A percentile compares a stretch with the other conserved stretches of the same genome.
These are phyloP conservation scores for Notholithocarpus densiflorus DNA, from an alignment of 306 rosid genomes.

Conservation along the genomic window DNA sequence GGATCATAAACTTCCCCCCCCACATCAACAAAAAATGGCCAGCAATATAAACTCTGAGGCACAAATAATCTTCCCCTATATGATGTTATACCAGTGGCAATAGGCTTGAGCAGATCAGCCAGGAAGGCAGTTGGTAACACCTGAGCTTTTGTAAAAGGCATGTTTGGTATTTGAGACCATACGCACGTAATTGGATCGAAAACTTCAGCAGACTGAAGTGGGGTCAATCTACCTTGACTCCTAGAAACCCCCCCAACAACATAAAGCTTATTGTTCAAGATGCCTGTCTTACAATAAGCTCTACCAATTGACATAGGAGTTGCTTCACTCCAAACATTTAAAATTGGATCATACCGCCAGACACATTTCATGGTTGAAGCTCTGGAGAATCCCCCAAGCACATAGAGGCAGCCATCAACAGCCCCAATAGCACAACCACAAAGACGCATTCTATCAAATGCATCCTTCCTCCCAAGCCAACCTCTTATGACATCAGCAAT, in stretches of 20 bases:
- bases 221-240: slow-evolving; percentile 39
- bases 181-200: slow-evolving; percentile 29
- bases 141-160: slow-evolving; percentile 45
- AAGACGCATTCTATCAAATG: slow-evolving; percentile 35
- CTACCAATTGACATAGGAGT: slow-evolving; percentile 42
- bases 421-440: slow-evolving; percentile 44
- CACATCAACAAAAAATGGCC: slow-evolving; percentile 43
- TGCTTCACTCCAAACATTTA: slow-evolving; percentile 36
- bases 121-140: slow-evolving; percentile 38
- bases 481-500: slow-evolving; percentile 32
- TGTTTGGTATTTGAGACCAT: slow-evolving; percentile 46
- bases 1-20: slow-evolving; percentile 57
- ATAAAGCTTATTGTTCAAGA: slow-evolving; percentile 41
- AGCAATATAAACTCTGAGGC: slow-evolving; percentile 50
- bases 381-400: slow-evolving; percentile 44
- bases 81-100: slow-evolving; percentile 47
- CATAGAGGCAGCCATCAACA: slow-evolving; percentile 43
- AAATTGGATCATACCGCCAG: slow-evolving; percentile 42
- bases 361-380: slow-evolving; percentile 43
- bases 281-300: slow-evolving; percentile 43
- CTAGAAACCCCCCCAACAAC: slow-evolving; percentile 44
- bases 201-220: slow-evolving; percentile 49
- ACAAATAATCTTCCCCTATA: slow-evolving; percentile 43
- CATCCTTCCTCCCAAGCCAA: slow-evolving; percentile 39
- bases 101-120: slow-evolving; percentile 48